Percentiles rank a stretch among this genome's conserved stretches.
Conservation (phyloP, 2,329 filamentous ascomycete species). For the Macroventuria anomochaeta region DNA sequence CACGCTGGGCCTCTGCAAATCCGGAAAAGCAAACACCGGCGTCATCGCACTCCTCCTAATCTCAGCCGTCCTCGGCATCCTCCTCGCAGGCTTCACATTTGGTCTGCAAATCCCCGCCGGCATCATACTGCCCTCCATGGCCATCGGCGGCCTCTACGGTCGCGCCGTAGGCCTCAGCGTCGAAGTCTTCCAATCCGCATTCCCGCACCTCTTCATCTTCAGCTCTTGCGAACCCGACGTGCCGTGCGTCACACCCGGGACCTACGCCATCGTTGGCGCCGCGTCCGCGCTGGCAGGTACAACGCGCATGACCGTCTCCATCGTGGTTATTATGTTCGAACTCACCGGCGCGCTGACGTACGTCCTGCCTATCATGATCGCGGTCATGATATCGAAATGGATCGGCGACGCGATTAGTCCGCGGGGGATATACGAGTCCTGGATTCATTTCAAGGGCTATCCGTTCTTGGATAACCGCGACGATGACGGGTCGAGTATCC, state of each 20-base stretch:
- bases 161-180: conserved; percentile 88
- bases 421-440: conserved; percentile 93
- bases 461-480: conserved; percentile 94
- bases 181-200: conserved; percentile 82
- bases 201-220: conserved; percentile 80
- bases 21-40: conserved; percentile 78
- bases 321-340: conserved; percentile 99
- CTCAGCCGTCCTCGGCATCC: conserved; percentile 82
- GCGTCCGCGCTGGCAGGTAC: conserved; percentile 93
- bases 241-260: conserved; percentile 89
- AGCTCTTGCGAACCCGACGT: conserved; percentile 81
- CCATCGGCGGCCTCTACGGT: conserved; percentile 88
- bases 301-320: conserved; percentile 95
- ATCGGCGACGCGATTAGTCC: conserved; percentile 94
- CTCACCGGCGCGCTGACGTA: conserved; percentile 95
- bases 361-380: conserved; percentile 97
- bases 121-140: conserved; percentile 95
- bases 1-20: conserved; percentile 88
- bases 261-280: conserved; percentile 95
- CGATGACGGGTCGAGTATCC: conserved; percentile 65
- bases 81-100: conserved; percentile 87
- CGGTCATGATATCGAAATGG: conserved; percentile 98
- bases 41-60: conserved; percentile 84
- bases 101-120: conserved; percentile 93
- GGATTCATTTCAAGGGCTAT: conserved; percentile 96